These are phyloP conservation scores for Fomitiporia mediterranea DNA, from an alignment of 1,284 basidiomycete genomes.

Conservation along the genomic window DNA sequence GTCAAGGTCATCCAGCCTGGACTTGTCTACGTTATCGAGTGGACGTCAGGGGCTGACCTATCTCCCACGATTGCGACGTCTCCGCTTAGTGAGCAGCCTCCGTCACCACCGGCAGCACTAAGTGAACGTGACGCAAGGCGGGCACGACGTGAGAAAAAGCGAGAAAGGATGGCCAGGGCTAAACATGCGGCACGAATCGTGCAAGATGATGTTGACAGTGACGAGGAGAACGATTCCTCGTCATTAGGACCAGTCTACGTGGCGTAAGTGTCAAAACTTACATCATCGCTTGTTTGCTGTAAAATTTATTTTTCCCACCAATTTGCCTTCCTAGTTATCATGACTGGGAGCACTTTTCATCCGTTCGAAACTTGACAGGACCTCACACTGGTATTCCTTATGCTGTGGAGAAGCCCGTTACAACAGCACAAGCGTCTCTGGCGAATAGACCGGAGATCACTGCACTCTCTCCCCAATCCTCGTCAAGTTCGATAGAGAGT, in stretches of 20 bases:
- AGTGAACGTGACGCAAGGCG: constrained; percentile 34
- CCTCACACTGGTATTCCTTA: constrained; percentile 77
- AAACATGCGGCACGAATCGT: constrained; percentile 30
- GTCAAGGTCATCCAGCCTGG: constrained; percentile 92
- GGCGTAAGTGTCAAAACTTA: constrained; percentile 51
- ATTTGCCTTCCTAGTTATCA: constrained; percentile 56
- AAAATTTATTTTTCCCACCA: constrained; percentile 15
- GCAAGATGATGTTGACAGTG: constrained; percentile 28
- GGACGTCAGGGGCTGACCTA: constrained; percentile 48
- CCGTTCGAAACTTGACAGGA: constrained; percentile 80
- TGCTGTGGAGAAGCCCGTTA: constrained; percentile 50
- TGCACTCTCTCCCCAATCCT: constrained; percentile 21
- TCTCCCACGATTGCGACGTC: constrained; percentile 22
- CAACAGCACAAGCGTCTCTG: constrained; percentile 11
- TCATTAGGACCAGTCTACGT: constrained; percentile 63
- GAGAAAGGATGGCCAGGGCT: constrained; percentile 25
- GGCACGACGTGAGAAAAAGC: constrained; percentile 35
- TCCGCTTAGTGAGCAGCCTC: constrained; percentile 17
- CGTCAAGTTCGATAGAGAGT: constrained; percentile 17
- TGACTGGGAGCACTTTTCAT: constrained; percentile 94
- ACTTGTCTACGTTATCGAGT: constrained; percentile 78
- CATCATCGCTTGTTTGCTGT: constrained; percentile 17
- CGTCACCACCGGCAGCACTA: constrained; percentile 21
- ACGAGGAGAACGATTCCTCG: constrained; percentile 26
- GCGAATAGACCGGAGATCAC: constrained; percentile 18